Percentiles rank a stretch among this genome's conserved stretches.
Conservation (phyloP, 2,329 filamentous ascomycete species). For the Oidium heveae region DNA sequence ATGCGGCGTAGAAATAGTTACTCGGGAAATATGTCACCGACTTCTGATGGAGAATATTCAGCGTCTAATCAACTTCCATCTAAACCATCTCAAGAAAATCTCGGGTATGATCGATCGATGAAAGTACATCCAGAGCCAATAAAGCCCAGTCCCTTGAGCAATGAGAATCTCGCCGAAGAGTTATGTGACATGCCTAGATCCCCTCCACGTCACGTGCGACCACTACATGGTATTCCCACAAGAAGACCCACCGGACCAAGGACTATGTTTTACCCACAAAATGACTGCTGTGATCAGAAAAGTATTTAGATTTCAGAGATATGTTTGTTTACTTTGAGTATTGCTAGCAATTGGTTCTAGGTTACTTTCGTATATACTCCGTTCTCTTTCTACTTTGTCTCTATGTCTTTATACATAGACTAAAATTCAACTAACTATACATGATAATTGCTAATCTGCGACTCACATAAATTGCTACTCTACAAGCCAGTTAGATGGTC, state of each 20-base stretch:
- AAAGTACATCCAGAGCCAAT: constrained; percentile 24
- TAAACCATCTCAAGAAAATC: constrained; percentile 36
- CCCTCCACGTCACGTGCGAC: constrained; percentile 8
- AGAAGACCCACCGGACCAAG: constrained; percentile 15
- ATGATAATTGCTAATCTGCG: no score
- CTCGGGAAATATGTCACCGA: constrained; percentile 10
- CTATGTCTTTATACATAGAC: no score
- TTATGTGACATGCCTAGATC: constrained; percentile 8
- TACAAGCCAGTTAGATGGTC: no score
- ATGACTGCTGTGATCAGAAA: constrained; percentile 9
- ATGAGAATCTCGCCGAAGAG: constrained; percentile 19
- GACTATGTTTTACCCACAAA: constrained; percentile 12
- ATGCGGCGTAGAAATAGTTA: constrained; percentile 27
- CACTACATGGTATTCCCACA: constrained; percentile 9
- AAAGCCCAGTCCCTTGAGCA: constrained; percentile 29
- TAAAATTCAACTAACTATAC: no score
- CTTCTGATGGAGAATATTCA: constrained; percentile 12
- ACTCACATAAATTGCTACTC: no score
- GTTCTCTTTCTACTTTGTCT: no score
- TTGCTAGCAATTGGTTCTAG: no score
- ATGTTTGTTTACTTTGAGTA: no score
- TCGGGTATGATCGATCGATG: constrained; percentile 23
- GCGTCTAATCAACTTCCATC: constrained; percentile 21
- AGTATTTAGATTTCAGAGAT: no score
- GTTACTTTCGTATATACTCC: no score